Evolutionary conservation across 768 basidiomycete genomes (phyloP).

Genomic region (Sporobolomyces phaffii): DNA sequence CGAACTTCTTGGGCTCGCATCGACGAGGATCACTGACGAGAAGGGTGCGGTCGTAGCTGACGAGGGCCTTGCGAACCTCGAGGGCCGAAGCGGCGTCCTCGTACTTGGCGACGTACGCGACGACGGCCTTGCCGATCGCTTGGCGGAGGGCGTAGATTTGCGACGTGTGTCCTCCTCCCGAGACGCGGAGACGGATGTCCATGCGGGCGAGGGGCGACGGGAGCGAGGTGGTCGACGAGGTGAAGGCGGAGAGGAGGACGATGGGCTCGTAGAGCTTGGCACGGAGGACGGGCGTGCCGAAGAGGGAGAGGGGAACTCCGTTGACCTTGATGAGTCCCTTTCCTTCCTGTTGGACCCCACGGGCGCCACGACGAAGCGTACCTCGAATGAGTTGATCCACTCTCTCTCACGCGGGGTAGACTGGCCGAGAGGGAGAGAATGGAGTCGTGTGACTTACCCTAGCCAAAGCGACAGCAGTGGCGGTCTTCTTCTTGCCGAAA

Average conservation of each 20-base stretch:
- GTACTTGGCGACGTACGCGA: slow-evolving; percentile 98
- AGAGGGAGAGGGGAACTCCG: slow-evolving; percentile 90
- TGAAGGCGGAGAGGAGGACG: slow-evolving; percentile 59
- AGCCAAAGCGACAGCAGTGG: slow-evolving; percentile 94
- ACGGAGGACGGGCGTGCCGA: slow-evolving; percentile 90
- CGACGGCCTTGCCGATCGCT: slow-evolving; percentile 93
- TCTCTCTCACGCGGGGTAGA: too few relatives aligned
- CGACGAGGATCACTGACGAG: slow-evolving; percentile 86
- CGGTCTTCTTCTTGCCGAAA: slow-evolving; percentile 99
- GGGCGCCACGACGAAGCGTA: not conserved
- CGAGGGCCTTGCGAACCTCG: slow-evolving; percentile 95
- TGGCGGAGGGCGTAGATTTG: slow-evolving; percentile 99
- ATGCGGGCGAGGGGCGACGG: slow-evolving; percentile 78
- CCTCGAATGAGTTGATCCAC: too few relatives aligned
- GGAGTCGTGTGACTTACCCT: slow-evolving; percentile 54
- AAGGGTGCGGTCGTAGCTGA: slow-evolving; percentile 86
- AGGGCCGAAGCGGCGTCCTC: slow-evolving; percentile 93
- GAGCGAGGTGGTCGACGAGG: slow-evolving; percentile 49
- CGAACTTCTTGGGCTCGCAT: slow-evolving; percentile 40
- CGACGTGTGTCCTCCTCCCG: slow-evolving; percentile 98
- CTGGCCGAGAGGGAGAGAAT: not conserved
- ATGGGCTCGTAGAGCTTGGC: slow-evolving; percentile 90
- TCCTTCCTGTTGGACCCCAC: slow-evolving; percentile 54
- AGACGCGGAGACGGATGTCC: slow-evolving; percentile 95
- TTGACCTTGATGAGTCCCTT: slow-evolving; percentile 95